phyloP scores from a whole-genome alignment of 306 rosid genomes.

The Cucumis sativus region Cucumber_9930_V3 NC_026661.2:21017501-21018000 shows the following conservation, averaged over 20 bases:
- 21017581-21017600: conserved; percentile 92
- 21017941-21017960: not conserved
- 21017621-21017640: conserved; percentile 50
- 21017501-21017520: conserved; percentile 51
- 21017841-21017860: not conserved
- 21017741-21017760: not conserved
- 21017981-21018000: not conserved
- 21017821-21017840: not conserved
- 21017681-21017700: not conserved
- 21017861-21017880: not conserved
- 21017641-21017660: not conserved
- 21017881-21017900: not conserved
- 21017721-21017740: not conserved
- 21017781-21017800: not conserved
- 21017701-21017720: not conserved
- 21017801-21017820: not conserved
- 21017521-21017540: conserved; percentile 74
- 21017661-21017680: not conserved
- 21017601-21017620: conserved; percentile 97
- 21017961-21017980: not conserved
- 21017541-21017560: conserved; percentile 79
- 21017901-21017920: not conserved
- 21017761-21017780: not conserved
- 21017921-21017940: not conserved
- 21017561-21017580: conserved; percentile 55